Conservation (phyloP, 345 rosid species). For the Odontarrhena argentea region DNA sequence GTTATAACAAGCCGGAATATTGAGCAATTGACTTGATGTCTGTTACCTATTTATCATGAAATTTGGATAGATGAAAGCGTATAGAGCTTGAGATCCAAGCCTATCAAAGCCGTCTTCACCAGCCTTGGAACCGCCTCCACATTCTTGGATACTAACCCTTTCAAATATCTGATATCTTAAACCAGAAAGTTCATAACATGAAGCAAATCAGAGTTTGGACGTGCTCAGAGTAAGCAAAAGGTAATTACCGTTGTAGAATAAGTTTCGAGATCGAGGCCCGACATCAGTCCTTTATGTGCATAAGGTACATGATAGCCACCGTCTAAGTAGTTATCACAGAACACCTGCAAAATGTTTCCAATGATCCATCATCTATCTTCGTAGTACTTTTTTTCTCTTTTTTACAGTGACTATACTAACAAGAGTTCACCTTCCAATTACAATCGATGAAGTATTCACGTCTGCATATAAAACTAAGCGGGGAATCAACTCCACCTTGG, state of each 20-base stretch:
- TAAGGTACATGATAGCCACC: constrained; percentile 98
- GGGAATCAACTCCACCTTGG: constrained; percentile 60
- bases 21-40: neutral
- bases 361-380: constrained; percentile 13
- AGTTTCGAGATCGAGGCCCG: constrained; percentile 76
- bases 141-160: constrained; percentile 83
- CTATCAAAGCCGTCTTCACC: constrained; percentile 48
- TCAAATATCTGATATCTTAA: constrained; percentile 53
- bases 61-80: constrained; percentile 89
- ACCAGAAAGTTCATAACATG: constrained; percentile 5
- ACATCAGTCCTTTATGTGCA: constrained; percentile 84
- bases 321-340: constrained; percentile 94
- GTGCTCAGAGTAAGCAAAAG: constrained; percentile 7
- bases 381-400: neutral
- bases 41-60: constrained; percentile 89
- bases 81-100: constrained; percentile 77
- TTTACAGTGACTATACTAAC: constrained; percentile 1
- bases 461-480: constrained; percentile 66
- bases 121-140: constrained; percentile 55
- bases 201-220: neutral
- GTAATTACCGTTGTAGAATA: constrained; percentile 70
- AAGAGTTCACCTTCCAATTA: constrained; percentile 79
- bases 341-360: constrained; percentile 57
- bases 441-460: constrained; percentile 74
- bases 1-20: neutral